Conservation (phyloP, 73 alveolate genomes). For the Paramecium caudatum region DNA sequence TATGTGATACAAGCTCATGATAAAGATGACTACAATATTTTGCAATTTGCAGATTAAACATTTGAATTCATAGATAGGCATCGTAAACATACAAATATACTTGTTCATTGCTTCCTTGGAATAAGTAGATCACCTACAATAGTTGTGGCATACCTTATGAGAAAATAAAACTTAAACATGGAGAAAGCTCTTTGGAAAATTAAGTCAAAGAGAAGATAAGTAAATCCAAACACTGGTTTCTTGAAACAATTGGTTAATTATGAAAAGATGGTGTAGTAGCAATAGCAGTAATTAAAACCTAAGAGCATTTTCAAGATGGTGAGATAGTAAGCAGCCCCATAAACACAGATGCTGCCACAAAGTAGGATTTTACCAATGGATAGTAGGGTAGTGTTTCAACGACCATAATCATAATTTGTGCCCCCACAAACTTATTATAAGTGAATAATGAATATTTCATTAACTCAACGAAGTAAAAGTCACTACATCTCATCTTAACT, state of each 20-base stretch:
- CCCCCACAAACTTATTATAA: slow-evolving; percentile 19
- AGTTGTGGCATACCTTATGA: slow-evolving; percentile 22
- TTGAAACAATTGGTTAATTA: background rate
- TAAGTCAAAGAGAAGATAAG: slow-evolving; percentile 22
- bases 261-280: background rate
- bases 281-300: background rate
- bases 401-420: background rate
- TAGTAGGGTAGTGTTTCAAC: background rate
- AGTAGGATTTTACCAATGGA: slow-evolving; percentile 25
- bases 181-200: slow-evolving; percentile 62
- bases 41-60: background rate
- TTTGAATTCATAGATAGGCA: slow-evolving; percentile 66
- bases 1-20: slow-evolving; percentile 65
- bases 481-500: background rate
- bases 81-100: slow-evolving; percentile 51
- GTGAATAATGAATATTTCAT: slow-evolving; percentile 2
- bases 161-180: slow-evolving; percentile 12
- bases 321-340: slow-evolving; percentile 1
- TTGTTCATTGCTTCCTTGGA: slow-evolving; percentile 62
- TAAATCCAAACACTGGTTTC: slow-evolving; percentile 62
- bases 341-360: slow-evolving; percentile 14
- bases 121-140: slow-evolving; percentile 46
- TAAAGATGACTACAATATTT: slow-evolving; percentile 38
- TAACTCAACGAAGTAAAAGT: slow-evolving; percentile 12
- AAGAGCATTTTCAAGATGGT: slow-evolving; percentile 36